These are phyloP conservation scores for Zasmidium cellare DNA, from an alignment of 2,329 filamentous ascomycete species.

Conservation along the genomic window DNA sequence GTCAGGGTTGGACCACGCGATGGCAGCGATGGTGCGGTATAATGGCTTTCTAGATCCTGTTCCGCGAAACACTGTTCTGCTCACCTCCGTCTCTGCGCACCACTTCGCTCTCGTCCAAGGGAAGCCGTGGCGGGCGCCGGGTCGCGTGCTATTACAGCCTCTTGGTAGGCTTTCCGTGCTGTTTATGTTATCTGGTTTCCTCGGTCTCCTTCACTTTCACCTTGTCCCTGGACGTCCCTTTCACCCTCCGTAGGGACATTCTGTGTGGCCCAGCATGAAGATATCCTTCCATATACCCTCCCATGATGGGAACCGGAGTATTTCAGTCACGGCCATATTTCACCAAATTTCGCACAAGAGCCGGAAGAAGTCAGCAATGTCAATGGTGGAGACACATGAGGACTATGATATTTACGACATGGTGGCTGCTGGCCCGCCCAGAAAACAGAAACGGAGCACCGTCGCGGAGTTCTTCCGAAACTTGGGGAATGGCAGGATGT, in stretches of 20 bases:
- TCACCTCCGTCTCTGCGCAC: background rate
- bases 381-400: background rate
- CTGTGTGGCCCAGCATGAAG: background rate
- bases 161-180: background rate
- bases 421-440: background rate
- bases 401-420: background rate
- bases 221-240: background rate
- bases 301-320: background rate
- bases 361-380: background rate
- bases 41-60: constrained; percentile 3
- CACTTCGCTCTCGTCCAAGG: background rate
- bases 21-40: background rate
- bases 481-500: constrained; percentile 6
- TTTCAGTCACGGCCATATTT: background rate
- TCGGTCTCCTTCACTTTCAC: background rate
- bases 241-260: background rate
- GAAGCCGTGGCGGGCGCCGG: constrained; percentile 1
- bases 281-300: background rate
- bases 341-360: background rate
- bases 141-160: background rate
- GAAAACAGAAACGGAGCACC: constrained; percentile 6
- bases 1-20: constrained; percentile 1
- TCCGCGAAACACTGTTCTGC: background rate
- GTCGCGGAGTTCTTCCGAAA: constrained; percentile 6
- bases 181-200: background rate